Conservation (phyloP, 2,329 filamentous ascomycete genomes). For the Microsporum canis region DNA sequence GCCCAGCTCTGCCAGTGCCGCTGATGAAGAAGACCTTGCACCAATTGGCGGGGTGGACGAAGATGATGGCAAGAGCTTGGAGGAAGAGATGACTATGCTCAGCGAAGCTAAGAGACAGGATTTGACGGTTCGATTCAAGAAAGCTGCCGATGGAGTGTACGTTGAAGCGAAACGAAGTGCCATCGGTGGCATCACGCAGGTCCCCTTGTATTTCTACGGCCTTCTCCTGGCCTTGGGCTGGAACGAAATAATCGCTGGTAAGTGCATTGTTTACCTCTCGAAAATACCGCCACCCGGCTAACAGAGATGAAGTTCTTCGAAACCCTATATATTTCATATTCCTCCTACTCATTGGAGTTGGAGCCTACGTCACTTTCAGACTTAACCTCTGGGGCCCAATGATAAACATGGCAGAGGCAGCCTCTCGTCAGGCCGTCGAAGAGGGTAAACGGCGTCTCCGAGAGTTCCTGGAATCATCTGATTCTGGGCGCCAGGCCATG, state of each 20-base stretch:
- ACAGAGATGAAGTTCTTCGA: conserved; percentile 57
- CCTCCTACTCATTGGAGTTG: conserved; percentile 62
- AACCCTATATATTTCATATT: conserved; percentile 91
- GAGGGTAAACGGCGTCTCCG: conserved; percentile 85
- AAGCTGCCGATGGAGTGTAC: conserved; percentile 93
- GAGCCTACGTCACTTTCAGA: conserved; percentile 79
- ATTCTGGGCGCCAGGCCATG: conserved; percentile 72
- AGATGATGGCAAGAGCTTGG: conserved; percentile 83
- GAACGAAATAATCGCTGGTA: conserved; percentile 95
- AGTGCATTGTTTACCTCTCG: conserved; percentile 26
- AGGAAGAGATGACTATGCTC: conserved; percentile 94
- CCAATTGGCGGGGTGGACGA: conserved; percentile 92
- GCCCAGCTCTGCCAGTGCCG: conserved; percentile 60
- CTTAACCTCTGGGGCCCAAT: conserved; percentile 95
- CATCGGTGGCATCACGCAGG: conserved; percentile 86
- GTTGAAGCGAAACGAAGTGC: conserved; percentile 96
- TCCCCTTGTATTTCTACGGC: conserved; percentile 90
- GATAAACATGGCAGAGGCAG: conserved; percentile 86
- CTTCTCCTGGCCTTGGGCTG: conserved; percentile 84
- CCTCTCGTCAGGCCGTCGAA: conserved; percentile 71
- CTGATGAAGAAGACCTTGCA: conserved; percentile 78
- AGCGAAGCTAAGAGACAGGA: conserved; percentile 84
- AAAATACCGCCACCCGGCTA: neutral
- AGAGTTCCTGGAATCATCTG: conserved; percentile 79
- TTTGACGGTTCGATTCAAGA: conserved; percentile 90